A percentile compares a stretch with the other conserved stretches of the same genome.
phyloP scores from a whole-genome alignment of 2,329 filamentous ascomycete genomes.

The Fusarium sp. region DNA sequence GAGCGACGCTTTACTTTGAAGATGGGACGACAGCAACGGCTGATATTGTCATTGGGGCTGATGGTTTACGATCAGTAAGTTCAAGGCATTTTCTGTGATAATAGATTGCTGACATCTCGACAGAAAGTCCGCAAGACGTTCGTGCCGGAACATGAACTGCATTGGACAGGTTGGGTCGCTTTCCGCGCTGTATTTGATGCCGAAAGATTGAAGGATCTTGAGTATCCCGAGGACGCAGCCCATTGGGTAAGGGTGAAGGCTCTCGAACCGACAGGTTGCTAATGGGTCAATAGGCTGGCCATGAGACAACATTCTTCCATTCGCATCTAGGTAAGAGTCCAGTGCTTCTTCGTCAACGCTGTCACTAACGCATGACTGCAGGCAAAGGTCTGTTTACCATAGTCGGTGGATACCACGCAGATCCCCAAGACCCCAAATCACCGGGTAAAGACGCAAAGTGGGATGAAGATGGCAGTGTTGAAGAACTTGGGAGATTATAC shows the following conservation, averaged over 20 bases:
- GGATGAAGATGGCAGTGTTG: background rate
- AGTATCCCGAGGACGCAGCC: background rate
- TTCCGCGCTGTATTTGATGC: background rate
- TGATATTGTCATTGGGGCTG: conserved; percentile 62
- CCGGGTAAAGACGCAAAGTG: background rate
- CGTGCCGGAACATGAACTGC: background rate
- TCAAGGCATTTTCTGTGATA: accelerated
- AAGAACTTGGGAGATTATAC: background rate
- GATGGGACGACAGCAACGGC: conserved; percentile 57
- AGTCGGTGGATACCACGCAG: background rate
- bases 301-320: background rate
- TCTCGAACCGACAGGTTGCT: accelerated
- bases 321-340: background rate
- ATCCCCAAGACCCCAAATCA: background rate
- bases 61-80: conserved; percentile 50
- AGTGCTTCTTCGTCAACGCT: accelerated
- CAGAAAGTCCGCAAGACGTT: background rate
- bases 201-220: background rate
- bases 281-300: background rate
- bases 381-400: background rate
- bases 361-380: background rate
- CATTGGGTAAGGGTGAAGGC: background rate
- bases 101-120: background rate
- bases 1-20: conserved; percentile 55
- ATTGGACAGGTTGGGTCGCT: background rate